Conservation (phyloP, 2,329 filamentous ascomycete genomes). For the Incumbomyces lentus region DNA sequence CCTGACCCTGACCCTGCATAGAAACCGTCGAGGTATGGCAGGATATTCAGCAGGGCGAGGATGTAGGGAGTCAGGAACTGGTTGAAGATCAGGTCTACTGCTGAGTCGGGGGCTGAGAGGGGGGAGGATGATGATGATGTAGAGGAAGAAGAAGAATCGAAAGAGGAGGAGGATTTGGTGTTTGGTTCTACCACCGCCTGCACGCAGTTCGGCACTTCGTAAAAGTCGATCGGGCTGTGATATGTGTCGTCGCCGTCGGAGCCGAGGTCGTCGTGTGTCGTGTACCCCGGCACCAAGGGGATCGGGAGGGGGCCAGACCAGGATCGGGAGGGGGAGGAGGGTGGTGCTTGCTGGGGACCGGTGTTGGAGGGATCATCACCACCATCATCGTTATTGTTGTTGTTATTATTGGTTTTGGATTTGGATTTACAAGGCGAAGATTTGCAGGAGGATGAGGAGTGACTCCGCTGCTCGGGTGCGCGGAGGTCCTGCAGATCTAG, state of each 20-base stretch:
- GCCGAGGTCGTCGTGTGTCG: constrained; percentile 74
- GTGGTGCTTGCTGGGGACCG: not conserved
- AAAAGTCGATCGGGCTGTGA: constrained; percentile 64
- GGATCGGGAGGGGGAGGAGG: constrained; percentile 20
- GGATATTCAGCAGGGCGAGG: constrained; percentile 58
- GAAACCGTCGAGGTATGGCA: constrained; percentile 17
- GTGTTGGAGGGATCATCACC: too few relatives aligned
- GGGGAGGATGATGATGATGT: constrained; percentile 25
- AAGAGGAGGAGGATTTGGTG: too few relatives aligned
- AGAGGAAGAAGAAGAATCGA: too few relatives aligned
- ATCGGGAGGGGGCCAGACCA: constrained; percentile 25
- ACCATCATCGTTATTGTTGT: too few relatives aligned
- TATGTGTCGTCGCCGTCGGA: constrained; percentile 82
- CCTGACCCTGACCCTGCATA: not conserved
- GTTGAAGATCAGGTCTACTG: constrained; percentile 79
- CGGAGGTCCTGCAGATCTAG: constrained; percentile 26
- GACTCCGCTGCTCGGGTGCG: constrained; percentile 35
- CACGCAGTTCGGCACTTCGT: constrained; percentile 72
- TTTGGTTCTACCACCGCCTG: constrained; percentile 63
- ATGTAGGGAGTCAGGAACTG: constrained; percentile 84
- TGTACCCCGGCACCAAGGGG: constrained; percentile 58
- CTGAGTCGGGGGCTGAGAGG: constrained; percentile 33
- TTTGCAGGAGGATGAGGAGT: too few relatives aligned
- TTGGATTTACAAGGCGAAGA: too few relatives aligned
- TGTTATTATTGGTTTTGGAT: too few relatives aligned